Evolutionary conservation across 2,329 filamentous ascomycete genomes (phyloP), one percentile per base, ranked within the genome.

Genomic region (Aphanoascus verrucosus): DNA sequence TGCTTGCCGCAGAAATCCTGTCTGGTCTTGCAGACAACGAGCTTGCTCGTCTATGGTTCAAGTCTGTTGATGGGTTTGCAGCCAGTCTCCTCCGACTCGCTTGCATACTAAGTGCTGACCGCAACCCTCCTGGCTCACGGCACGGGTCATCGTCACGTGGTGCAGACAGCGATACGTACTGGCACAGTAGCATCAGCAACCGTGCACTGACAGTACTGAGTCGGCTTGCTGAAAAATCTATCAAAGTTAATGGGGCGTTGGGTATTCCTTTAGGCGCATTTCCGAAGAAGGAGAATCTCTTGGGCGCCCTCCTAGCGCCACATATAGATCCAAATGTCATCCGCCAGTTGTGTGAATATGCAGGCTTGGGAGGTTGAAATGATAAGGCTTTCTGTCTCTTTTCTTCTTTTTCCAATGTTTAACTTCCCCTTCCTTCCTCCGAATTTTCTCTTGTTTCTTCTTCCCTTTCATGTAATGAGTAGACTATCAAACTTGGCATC

Each of bases 1-100:
- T 97, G 62, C 76, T 97, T 5, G 86, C 89, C 1, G 90, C 88
- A 0, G 90, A 97, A 60, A 94, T 97, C 49, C 72, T 97, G 2
- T 82, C 88, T 0, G 83, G 83, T 8, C 75, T 96, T 28, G 77
- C 81, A n/a, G 88, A 94, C 59, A 78, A 78, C 14, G 78, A 81
- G 3, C 71, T 96, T 6, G 85, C 90, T 3, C 81, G 81, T 53
- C 76, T 80, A 0, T 97, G 93, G 90, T 78, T 97, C 6, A 81
- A 84, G 38, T 88, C 86, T 2, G 82, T 85, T 41, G 89, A 94
- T 61, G 87, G 86, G 0, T 93, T 95, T 67, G 85, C 87, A 0
- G 81, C 86, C 55, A 90, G 84, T 61, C 76, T 97, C 6, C 80
- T 91, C 54, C 79, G 83, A 19, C 76, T 96, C 19, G 80, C 90